Percentiles rank a stretch among this genome's conserved stretches.
Evolutionary conservation across 2,329 filamentous ascomycete species (phyloP).

Genomic region (Fusarium clavum): DNA sequence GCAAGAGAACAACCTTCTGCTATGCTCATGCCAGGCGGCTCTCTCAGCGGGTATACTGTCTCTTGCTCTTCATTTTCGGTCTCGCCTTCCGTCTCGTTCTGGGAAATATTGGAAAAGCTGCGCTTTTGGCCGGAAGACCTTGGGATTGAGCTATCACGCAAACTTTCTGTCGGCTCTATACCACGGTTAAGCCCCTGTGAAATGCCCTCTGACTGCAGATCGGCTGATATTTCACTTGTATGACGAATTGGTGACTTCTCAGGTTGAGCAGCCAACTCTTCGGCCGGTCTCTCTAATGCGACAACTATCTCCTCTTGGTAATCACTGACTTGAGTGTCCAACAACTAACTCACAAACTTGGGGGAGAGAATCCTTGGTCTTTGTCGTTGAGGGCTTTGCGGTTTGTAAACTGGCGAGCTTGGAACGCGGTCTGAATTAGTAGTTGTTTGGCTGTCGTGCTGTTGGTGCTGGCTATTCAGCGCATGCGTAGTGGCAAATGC

Average conservation of each 20-base stretch:
- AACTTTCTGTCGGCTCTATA: background rate
- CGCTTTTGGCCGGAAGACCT: slow-evolving; percentile 33
- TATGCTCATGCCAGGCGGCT: slow-evolving; percentile 29
- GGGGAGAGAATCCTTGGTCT: background rate
- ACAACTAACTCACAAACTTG: slow-evolving; percentile 4
- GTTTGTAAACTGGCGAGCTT: slow-evolving; percentile 14
- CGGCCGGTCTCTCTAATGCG: background rate
- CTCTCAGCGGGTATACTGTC: slow-evolving; percentile 15
- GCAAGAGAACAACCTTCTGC: slow-evolving; percentile 38
- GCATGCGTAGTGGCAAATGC: slow-evolving; percentile 8
- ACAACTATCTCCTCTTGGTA: background rate
- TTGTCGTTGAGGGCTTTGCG: background rate
- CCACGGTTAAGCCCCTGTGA: background rate
- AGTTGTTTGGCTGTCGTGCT: slow-evolving; percentile 34
- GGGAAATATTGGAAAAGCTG: slow-evolving; percentile 24
- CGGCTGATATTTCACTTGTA: background rate
- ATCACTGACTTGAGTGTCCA: slow-evolving; percentile 16
- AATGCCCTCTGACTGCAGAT: background rate
- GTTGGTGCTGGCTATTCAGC: background rate
- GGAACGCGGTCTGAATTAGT: slow-evolving; percentile 7
- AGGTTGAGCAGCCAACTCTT: background rate
- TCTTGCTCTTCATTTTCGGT: background rate
- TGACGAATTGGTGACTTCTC: background rate
- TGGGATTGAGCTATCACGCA: background rate
- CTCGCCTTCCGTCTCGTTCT: background rate